Base-by-base conservation (phyloP, 139 green algal species). In the Gonium pectorale region DNA sequence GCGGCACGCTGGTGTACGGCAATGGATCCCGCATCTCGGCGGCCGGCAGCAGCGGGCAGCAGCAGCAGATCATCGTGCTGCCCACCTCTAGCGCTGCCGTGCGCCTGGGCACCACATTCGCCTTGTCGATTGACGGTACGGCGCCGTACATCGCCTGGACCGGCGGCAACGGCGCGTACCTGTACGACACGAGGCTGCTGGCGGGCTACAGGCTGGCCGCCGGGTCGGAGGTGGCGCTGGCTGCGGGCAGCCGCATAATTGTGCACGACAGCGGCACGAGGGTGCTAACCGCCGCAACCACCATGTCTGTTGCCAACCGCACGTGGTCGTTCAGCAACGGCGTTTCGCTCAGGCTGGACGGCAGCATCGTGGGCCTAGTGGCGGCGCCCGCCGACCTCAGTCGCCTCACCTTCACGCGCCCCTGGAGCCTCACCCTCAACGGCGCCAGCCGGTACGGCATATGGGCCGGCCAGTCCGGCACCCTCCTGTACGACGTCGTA, bases 221-320 rank as follows among this genome's bases (percentile, higher is more conserved):
- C 15, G 52, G 54, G 15, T 69, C 73, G 11, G 15, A 9, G 2
- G 11, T 81, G 15, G 2, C 1, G 3, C 54, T 81, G 54, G 54
- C 37, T 2, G 15, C 9, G 24, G 40, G 41, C 52, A 70, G 54
- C 19, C 21, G 27, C 24, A 22, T 81, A 2, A 1, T 69, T 21
- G 24, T 56, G 3, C 73, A 81, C 54, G 54, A 69, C 54, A 68
- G 51, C 38, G 24, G 15, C n/a, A 81, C 73, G n/a, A 69, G 37
- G 21, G 37, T 69, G 7, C 73, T 81, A 2, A 2, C 17, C 13
- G 13, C 11, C 3, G 37, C 38, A 13, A 43, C 54, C 24, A 54
- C 40, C 37, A 27, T 81, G 35, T 70, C 73, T 33, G 35, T 63
- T 24, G 19, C 41, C 0, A 13, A 7, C 43, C 43, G 37, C 56